Evolutionary conservation across 768 basidiomycete genomes (phyloP), one percentile per base, ranked within the genome.

Genomic region (Tulasnella sp.): DNA sequence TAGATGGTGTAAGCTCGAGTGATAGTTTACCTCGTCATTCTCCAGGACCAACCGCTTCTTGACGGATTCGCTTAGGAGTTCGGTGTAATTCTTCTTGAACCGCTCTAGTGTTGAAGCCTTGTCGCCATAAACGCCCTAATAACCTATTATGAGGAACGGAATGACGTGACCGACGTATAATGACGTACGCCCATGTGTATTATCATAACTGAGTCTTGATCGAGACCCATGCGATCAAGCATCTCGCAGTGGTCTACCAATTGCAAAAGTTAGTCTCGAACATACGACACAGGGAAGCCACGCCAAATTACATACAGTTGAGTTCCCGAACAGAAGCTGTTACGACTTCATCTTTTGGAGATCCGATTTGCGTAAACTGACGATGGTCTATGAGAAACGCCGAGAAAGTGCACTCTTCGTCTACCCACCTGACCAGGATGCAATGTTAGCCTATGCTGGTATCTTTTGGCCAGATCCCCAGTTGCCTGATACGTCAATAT

Each of bases 391-490:
- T 10, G 16, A 6, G 4, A 2, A 3, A 24, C 9, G 33, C 13
- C 12, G 19, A 16, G 37, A 32, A 13, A 13, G 19, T 16, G 29
- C 28, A 31, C 16, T 20, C 31, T 12, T 22, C 45, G 63, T 58
- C 81, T 81, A 0, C 81, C 85, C 59, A 72, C 92, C 65, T 91
- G 89, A 2, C 89, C 90, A 0, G 91, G 90, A 63, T 95, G 90
- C 6, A 78, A 73, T 0, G 90, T 95, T 43, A 96, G 66, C 37
- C 91, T 67, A 59, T 92, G 84, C 0, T 79, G 78, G 53, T 81
- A 75, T 58, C 74, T 74, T 33, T 72, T 76, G 10, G 83, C 84
- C 20, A 86, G 69, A 5, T 68, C 70, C 1, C 85, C 87, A 20
- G 76, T 79, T 68, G 20, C 66, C 65, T 55, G 37, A 39, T 5